A percentile compares a stretch with the other conserved stretches of the same genome.
phyloP scores from a whole-genome alignment of 2,329 filamentous ascomycete genomes.

The Fusarium drepaniforme region DNA sequence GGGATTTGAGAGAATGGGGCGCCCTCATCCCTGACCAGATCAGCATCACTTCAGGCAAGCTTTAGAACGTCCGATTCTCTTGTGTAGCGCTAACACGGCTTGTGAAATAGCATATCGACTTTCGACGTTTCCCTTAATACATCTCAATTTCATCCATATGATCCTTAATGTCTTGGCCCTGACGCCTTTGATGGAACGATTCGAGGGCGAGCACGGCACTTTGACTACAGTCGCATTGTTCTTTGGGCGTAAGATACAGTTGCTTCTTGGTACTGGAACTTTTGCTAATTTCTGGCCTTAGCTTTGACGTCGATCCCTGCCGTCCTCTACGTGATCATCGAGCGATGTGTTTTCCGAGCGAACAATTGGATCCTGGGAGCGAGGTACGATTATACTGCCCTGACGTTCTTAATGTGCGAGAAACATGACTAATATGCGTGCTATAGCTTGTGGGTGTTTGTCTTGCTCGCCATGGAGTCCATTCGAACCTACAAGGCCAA shows the following conservation, averaged over 20 bases:
- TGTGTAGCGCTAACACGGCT: constrained; percentile 11
- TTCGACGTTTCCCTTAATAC: constrained; percentile 92
- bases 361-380: constrained; percentile 85
- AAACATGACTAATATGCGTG: constrained; percentile 1
- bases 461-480: constrained; percentile 86
- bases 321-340: constrained; percentile 82
- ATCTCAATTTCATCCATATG: constrained; percentile 83
- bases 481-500: constrained; percentile 87
- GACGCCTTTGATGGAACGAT: constrained; percentile 90
- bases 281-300: constrained; percentile 50
- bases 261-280: neutral
- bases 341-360: constrained; percentile 76
- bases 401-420: too few relatives aligned
- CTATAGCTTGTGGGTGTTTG: constrained; percentile 90
- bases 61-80: neutral
- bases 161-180: constrained; percentile 84
- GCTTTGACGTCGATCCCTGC: constrained; percentile 86
- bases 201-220: constrained; percentile 93
- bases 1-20: constrained; percentile 82
- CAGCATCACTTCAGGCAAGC: constrained; percentile 74
- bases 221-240: constrained; percentile 89
- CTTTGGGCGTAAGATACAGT: constrained; percentile 80
- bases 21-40: constrained; percentile 83
- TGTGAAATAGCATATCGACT: constrained; percentile 81
- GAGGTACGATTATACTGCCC: constrained; percentile 67